Percentiles rank a stretch among this genome's conserved stretches.
These are phyloP conservation scores for Talaromyces proteolyticus DNA, from an alignment of 495 filamentous ascomycete species.

Conservation along the genomic window DNA sequence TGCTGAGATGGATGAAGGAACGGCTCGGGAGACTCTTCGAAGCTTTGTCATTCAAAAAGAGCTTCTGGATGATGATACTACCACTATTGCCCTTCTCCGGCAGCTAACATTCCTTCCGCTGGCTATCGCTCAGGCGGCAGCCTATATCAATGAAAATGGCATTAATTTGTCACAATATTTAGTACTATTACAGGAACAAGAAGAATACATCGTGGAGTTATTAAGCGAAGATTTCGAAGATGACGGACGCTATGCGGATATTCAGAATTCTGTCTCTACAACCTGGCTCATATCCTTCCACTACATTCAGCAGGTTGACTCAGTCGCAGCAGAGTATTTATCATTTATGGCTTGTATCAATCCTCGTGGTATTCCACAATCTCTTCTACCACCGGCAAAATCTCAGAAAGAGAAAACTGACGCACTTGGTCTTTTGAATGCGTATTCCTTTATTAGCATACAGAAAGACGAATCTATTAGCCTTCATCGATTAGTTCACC, in stretches of 20 bases:
- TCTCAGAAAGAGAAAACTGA: slow-evolving; percentile 8
- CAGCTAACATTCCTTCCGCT: slow-evolving; percentile 29
- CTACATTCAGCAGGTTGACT: slow-evolving; percentile 25
- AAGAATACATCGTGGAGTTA: slow-evolving; percentile 21
- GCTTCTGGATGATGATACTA: too few species aligned
- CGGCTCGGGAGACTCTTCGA: too few species aligned
- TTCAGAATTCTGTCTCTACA: slow-evolving; percentile 35
- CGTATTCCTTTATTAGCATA: slow-evolving; percentile 14
- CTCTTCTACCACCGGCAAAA: slow-evolving; percentile 9
- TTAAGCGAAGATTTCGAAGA: too few species aligned
- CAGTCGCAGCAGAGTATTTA: slow-evolving; percentile 23
- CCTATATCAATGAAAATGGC: slow-evolving; percentile 38
- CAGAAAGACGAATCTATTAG: slow-evolving; percentile 2
- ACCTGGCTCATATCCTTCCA: slow-evolving; percentile 44
- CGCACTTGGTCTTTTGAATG: slow-evolving; percentile 16
- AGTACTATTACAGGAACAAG: slow-evolving; percentile 22
- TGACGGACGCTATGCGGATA: slow-evolving; percentile 21
- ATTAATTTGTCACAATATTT: slow-evolving; percentile 32
- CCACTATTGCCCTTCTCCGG: slow-evolving; percentile 16
- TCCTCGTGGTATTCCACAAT: slow-evolving; percentile 23
- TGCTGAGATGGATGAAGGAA: too few species aligned
- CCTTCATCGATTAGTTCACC: slow-evolving; percentile 15
- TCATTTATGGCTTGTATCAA: too few species aligned
- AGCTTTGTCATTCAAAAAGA: too few species aligned
- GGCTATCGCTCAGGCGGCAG: too few species aligned